Base-by-base conservation (phyloP, 441 rosid genomes). In the Erodium texanum region DNA sequence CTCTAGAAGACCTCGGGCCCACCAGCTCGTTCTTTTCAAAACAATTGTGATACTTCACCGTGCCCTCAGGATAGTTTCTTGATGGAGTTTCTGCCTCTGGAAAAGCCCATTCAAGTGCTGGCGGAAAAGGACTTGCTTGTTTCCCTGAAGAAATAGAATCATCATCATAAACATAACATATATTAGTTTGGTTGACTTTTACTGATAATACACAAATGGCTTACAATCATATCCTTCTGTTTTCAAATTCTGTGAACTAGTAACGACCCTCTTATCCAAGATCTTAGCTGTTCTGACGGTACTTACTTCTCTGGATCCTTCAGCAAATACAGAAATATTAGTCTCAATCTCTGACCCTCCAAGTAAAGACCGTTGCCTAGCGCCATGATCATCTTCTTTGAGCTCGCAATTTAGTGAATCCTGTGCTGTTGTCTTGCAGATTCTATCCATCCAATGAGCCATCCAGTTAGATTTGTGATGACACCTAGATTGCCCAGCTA, bases 401-500 rank as follows among this genome's bases (percentile, higher is more conserved):
- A 68, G 36, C 62, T 58, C 62, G 0, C 22, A 20, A 11, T 22
- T 58, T 18, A 58, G 62, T 12, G 62, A 19, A 58, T 4, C 16
- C 67, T 71, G 71, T 65, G 67, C 22, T 62, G 65, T 73, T 62
- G 78, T 61, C 36, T 69, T 76, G 71, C 38, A 68, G 65, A 72
- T 70, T 18, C 79, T 15, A 7, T 3, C 82, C 48, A 19, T 77
- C 92, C 90, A 82, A 62, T 22, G 62, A 22, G 62, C 62, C 62
- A 58, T 58, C 62, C 62, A 58, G 27, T 20, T 8, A 11, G 62
- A 22, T 58, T 20, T 11, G 62, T 10, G 20, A 58, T 20, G 62
- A 58, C 1, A 2, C 62, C 62, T 22, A 58, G 83, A 78, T 62
- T 72, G 70, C 62, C 71, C 74, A 52, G 61, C 61, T 7, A 16